Evolutionary conservation across 176 grass and related monocot genomes (phyloP), one percentile per base, ranked within the genome.

Genomic region (Aegilops sharonensis): DNA sequence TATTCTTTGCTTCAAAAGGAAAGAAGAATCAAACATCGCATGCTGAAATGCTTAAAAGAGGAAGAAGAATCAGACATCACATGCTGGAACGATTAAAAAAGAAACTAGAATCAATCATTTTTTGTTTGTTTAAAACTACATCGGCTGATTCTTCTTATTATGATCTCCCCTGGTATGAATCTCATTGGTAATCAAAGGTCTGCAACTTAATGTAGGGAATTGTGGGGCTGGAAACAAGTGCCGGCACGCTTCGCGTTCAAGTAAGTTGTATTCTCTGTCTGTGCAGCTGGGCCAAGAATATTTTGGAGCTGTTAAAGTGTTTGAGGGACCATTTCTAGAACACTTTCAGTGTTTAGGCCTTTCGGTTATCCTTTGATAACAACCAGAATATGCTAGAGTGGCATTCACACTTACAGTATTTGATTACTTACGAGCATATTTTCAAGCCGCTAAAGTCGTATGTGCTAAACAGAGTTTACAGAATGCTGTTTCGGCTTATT

Each of bases 191-290:
- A 83, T 37, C 21, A 78, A 15, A 37, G 1, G 11, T 78, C 14
- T 85, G 32, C 52, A 69, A 31, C 73, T 79, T 68, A 64, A 65
- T 90, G 64, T 83, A 98, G 93, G 95, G 91, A 43, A 88, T 94
- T 45, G 66, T 98, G 78, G 95, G 95, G 59, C 81, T 98, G 37
- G 91, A 98, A 87, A 95, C 95, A 81, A 86, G 79, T 70, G 73
- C 89, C 63, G 91, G 95, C 74, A 94, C 91, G 32, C 82, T 98
- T 90, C 89, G 59, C 81, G 88, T 98, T 60, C 86, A 94, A 88
- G 95, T 98, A 87, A 86, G 88, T 59, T 59, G 18, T 82, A 30
- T 72, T 31, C 71, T 69, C 75, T 84, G 39, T 25, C 78, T 29
- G 65, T 52, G 63, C 48, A 77, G 18, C 21, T 77, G 60, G 83